phyloP scores from a whole-genome alignment of 257 asterid species.

The Paulownia fortunei region DNA sequence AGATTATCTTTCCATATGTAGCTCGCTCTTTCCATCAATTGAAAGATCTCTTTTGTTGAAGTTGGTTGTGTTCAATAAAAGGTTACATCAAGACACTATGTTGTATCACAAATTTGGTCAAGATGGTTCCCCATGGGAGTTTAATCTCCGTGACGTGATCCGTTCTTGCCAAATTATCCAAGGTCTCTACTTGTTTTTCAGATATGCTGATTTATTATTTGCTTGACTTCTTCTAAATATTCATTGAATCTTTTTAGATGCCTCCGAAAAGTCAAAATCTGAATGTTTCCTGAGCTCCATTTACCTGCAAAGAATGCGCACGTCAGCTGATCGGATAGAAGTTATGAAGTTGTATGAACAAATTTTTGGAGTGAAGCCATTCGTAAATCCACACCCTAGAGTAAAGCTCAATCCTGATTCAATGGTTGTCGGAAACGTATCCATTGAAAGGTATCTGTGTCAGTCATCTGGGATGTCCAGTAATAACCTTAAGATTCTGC shows the following conservation, averaged over 20 bases:
- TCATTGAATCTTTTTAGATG: slow-evolving; percentile 52
- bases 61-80: slow-evolving; percentile 73
- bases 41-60: slow-evolving; percentile 56
- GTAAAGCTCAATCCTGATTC: slow-evolving; percentile 61
- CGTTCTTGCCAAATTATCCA: slow-evolving; percentile 93
- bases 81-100: slow-evolving; percentile 83
- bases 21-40: slow-evolving; percentile 72
- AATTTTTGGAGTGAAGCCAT: slow-evolving; percentile 71
- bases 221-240: slow-evolving; percentile 28
- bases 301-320: slow-evolving; percentile 95
- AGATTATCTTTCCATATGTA: slow-evolving; percentile 83
- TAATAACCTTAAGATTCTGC: slow-evolving; percentile 68
- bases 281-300: slow-evolving; percentile 85
- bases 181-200: slow-evolving; percentile 46
- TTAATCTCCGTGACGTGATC: slow-evolving; percentile 90
- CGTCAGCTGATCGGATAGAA: slow-evolving; percentile 73
- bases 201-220: slow-evolving; percentile 23
- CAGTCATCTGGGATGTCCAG: slow-evolving; percentile 54
- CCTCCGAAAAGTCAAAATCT: slow-evolving; percentile 49
- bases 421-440: slow-evolving; percentile 60
- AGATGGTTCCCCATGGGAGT: slow-evolving; percentile 99
- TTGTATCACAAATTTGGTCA: slow-evolving; percentile 73
- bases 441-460: slow-evolving; percentile 59
- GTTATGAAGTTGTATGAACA: slow-evolving; percentile 72
- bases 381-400: slow-evolving; percentile 65